Evolutionary conservation across 805 yeast species (phyloP).

Genomic region (Pichia cephalocereana): DNA sequence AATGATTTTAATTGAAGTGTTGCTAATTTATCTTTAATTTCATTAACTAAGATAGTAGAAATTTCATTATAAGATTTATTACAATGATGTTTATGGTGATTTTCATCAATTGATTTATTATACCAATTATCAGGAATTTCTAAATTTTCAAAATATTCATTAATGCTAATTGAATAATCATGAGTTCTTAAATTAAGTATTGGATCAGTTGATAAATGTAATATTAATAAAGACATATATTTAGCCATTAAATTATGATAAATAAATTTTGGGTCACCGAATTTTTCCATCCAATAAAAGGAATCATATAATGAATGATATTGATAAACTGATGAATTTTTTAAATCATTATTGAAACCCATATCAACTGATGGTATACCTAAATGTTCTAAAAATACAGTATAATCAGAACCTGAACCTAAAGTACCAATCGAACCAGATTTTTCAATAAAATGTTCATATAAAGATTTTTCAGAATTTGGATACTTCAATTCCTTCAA

Average conservation of each 20-base stretch:
- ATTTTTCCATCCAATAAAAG: slow-evolving; percentile 56
- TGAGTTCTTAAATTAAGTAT: slow-evolving; percentile 32
- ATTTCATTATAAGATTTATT: background rate
- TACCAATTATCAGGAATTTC: slow-evolving; percentile 21
- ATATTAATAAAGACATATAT: slow-evolving; percentile 39
- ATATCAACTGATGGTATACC: slow-evolving; percentile 55
- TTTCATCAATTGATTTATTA: background rate
- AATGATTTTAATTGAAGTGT: slow-evolving; percentile 16
- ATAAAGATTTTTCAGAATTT: slow-evolving; percentile 22
- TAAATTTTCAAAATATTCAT: slow-evolving; percentile 35
- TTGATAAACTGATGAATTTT: slow-evolving; percentile 54
- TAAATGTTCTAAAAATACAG: slow-evolving; percentile 49
- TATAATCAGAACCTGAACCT: slow-evolving; percentile 68
- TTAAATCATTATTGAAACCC: slow-evolving; percentile 36
- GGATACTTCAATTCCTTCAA: slow-evolving; percentile 43
- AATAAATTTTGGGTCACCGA: slow-evolving; percentile 54
- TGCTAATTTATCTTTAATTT: slow-evolving; percentile 21
- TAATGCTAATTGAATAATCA: slow-evolving; percentile 46
- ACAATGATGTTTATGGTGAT: background rate
- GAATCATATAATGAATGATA: slow-evolving; percentile 74
- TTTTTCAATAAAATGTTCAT: slow-evolving; percentile 28
- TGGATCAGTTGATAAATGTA: slow-evolving; percentile 41
- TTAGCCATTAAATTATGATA: slow-evolving; percentile 50
- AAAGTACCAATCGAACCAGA: slow-evolving; percentile 34
- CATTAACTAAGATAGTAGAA: slow-evolving; percentile 15